Evolutionary conservation across 2,329 filamentous ascomycete species (phyloP), one percentile per base, ranked within the genome.

Genomic region (Pseudonectria foliicola): DNA sequence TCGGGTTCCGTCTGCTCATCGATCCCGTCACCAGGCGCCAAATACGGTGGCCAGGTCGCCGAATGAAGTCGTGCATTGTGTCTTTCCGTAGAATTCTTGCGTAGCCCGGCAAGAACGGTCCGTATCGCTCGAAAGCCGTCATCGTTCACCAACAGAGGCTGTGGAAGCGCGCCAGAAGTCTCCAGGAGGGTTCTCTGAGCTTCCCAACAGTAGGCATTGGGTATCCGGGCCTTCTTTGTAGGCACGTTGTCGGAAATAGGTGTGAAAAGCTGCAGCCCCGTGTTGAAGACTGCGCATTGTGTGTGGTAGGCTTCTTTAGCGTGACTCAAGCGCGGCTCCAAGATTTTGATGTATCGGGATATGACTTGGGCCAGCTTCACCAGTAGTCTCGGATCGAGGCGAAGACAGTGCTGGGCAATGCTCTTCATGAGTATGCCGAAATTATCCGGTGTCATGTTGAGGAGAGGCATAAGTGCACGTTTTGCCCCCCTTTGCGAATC

Each of bases 31-130:
- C 71, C 67, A 10, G 70, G 64, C 25, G 66, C 61, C 35, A 74
- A 59, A 55, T 77, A 80, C 1, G 77, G 77, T 8, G 77, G 77
- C 77, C 77, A 81, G 2, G 65, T 66, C 32, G 67, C 62, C 2
- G 62, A 59, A 36, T 75, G 66, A 18, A 73, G 67, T 13, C 56
- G 44, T 2, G 70, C 65, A 23, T 66, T 68, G 24, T 63, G 66
- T 11, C 54, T 58, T 53, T 82, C 77, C 5, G 56, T 57, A 6
- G 57, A 50, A 7, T 69, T 71, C 48, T 77, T 80, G 28, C 64
- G 64, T 36, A 72, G 60, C 3, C 67, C 73, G 6, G 73, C 54
- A 35, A 81, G 53, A 3, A 79, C 72, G 26, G 60, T 46, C 25
- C 71, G 64, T 29, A 81, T 71, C 4, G 75, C 68, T 31, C 63